Evolutionary conservation across 2,329 filamentous ascomycete species (phyloP).

Genomic region (Teratosphaeria viscida): DNA sequence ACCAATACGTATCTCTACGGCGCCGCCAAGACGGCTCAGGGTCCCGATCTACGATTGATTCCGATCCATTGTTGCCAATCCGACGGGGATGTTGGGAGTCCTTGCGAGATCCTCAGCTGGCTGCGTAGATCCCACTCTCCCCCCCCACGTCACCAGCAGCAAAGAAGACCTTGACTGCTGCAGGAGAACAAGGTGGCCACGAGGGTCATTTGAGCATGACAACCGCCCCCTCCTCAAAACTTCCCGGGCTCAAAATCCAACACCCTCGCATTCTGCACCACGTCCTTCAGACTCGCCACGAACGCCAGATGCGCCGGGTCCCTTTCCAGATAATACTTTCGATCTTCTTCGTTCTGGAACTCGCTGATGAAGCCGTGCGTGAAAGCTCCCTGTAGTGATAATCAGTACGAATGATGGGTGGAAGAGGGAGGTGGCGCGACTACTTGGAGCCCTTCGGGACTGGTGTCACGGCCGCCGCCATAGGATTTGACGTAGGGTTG

Average conservation of each 20-base stretch:
- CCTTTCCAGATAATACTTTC: conserved; percentile 56
- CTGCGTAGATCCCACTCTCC: too few species aligned
- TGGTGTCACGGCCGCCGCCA: conserved; percentile 52
- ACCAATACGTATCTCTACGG: too few species aligned
- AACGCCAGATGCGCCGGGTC: conserved; percentile 57
- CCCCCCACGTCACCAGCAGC: too few species aligned
- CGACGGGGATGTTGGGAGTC: too few species aligned
- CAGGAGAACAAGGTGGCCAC: too few species aligned
- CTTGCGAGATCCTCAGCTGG: too few species aligned
- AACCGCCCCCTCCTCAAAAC: conserved; percentile 17
- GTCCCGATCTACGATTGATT: too few species aligned
- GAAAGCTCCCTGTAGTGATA: conserved; percentile 41
- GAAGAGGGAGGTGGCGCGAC: conserved; percentile 2
- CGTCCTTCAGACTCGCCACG: conserved; percentile 37
- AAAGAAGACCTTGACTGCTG: too few species aligned
- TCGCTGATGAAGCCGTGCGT: conserved; percentile 61
- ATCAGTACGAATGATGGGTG: neutral
- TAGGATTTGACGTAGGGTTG: conserved; percentile 51
- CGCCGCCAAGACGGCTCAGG: too few species aligned
- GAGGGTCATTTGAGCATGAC: neutral
- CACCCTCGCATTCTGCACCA: conserved; percentile 46
- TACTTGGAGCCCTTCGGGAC: conserved; percentile 51
- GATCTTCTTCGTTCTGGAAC: conserved; percentile 53
- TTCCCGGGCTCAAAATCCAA: conserved; percentile 45
- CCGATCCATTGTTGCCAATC: too few species aligned